Evolutionary conservation across 2,329 filamentous ascomycete species (phyloP).

Genomic region (Fusarium nematophilum): DNA sequence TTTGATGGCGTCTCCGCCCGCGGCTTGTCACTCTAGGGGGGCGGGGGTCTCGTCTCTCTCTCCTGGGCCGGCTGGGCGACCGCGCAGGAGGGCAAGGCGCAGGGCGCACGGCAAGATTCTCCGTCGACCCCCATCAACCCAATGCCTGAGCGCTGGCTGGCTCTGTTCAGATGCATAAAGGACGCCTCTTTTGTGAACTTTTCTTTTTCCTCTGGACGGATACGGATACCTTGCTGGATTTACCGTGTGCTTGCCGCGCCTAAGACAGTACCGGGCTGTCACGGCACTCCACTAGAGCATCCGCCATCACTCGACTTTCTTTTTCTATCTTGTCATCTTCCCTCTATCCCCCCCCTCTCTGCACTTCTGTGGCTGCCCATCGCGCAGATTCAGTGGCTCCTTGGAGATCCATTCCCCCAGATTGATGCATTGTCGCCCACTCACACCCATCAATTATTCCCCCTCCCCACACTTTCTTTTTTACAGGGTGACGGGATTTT

Average conservation of each 20-base stretch:
- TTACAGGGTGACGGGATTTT: constrained; percentile 15
- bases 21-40: too few relatives aligned
- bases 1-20: too few relatives aligned
- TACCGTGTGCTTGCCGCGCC: constrained; percentile 1
- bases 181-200: too few relatives aligned
- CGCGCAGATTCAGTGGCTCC: constrained; percentile 28
- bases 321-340: constrained; percentile 8
- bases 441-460: constrained; percentile 17
- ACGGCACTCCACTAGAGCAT: too few relatives aligned
- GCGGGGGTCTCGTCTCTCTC: too few relatives aligned
- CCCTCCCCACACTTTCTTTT: constrained; percentile 21
- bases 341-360: constrained; percentile 4
- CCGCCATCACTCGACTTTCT: constrained; percentile 8
- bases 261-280: too few relatives aligned
- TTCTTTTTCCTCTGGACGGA: background rate
- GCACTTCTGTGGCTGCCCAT: constrained; percentile 24
- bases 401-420: constrained; percentile 27
- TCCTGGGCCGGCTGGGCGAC: too few relatives aligned
- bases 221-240: too few relatives aligned
- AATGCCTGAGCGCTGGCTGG: too few relatives aligned
- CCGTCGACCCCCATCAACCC: too few relatives aligned
- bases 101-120: constrained; percentile 9
- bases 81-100: too few relatives aligned
- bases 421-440: constrained; percentile 29
- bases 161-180: too few relatives aligned